Percentiles rank a stretch among this genome's conserved stretches.
Evolutionary conservation across 345 rosid genomes (phyloP).

Genomic region (Boechera retrofracta): DNA sequence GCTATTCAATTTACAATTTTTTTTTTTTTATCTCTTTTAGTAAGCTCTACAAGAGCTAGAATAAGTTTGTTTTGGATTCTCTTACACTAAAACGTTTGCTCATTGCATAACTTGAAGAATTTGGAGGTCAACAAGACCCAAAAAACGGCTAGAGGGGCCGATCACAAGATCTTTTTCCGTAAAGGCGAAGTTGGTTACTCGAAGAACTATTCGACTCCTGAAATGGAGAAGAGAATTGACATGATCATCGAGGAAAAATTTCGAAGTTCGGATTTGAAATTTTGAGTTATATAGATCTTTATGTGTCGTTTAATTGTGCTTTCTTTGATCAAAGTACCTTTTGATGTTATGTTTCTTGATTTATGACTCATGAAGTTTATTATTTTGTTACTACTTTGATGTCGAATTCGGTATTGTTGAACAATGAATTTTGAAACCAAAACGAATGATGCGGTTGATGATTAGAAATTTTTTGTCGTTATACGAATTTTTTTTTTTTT

Average conservation of each 20-base stretch:
- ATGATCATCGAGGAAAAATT: slow-evolving; percentile 5
- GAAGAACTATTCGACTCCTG: slow-evolving; percentile 23
- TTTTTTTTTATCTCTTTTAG: too few relatives aligned
- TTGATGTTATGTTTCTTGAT: neutral
- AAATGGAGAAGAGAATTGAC: slow-evolving; percentile 31
- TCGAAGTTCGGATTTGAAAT: slow-evolving; percentile 1
- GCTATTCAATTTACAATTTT: too few relatives aligned
- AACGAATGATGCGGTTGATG: too few relatives aligned
- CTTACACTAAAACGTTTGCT: neutral
- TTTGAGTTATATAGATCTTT: neutral
- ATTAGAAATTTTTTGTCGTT: too few relatives aligned
- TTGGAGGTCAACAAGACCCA: slow-evolving; percentile 35
- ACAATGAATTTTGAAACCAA: too few relatives aligned
- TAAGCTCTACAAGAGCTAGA: too few relatives aligned
- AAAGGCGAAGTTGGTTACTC: slow-evolving; percentile 37
- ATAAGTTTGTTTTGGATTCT: too few relatives aligned
- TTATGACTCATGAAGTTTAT: neutral
- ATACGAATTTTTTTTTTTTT: too few relatives aligned
- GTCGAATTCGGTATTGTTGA: too few relatives aligned
- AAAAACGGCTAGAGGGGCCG: neutral
- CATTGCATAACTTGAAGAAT: slow-evolving; percentile 11
- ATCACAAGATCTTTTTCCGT: slow-evolving; percentile 26
- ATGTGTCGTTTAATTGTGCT: neutral
- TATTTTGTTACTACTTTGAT: too few relatives aligned
- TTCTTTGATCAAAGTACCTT: neutral